Conservation (phyloP, 2,329 filamentous ascomycete genomes). For the Tolypocladium nubicola region DNA sequence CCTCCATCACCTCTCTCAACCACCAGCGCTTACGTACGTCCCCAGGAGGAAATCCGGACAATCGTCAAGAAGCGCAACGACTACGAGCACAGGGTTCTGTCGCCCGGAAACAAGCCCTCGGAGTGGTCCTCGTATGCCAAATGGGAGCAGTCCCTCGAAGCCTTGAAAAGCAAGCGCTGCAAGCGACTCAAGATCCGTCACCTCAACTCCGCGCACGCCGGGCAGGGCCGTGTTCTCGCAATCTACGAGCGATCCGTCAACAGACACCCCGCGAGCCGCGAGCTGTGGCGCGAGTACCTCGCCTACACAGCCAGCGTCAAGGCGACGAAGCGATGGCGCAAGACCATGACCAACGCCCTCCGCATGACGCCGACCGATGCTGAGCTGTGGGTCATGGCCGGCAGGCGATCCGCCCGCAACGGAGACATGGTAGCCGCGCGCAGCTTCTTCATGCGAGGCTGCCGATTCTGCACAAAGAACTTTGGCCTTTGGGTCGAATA, state of each 20-base stretch:
- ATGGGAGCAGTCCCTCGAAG: conserved; percentile 61
- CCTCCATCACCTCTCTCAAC: conserved; percentile 3
- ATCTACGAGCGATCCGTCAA: conserved; percentile 79
- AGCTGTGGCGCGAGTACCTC: conserved; percentile 85
- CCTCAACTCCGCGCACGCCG: conserved; percentile 53
- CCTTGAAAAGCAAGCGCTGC: conserved; percentile 71
- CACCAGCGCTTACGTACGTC: not conserved
- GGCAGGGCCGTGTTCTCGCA: conserved; percentile 76
- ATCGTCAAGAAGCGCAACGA: conserved; percentile 87
- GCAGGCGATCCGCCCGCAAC: conserved; percentile 64
- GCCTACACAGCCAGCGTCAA: conserved; percentile 64
- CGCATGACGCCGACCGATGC: conserved; percentile 77
- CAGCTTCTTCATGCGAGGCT: conserved; percentile 76
- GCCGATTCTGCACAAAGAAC: conserved; percentile 76
- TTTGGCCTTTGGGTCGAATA: conserved; percentile 80
- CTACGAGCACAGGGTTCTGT: conserved; percentile 84
- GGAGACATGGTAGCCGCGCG: conserved; percentile 82
- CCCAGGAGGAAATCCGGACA: conserved; percentile 77
- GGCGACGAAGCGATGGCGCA: conserved; percentile 55
- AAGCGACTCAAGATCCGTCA: conserved; percentile 67
- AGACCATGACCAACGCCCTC: conserved; percentile 56
- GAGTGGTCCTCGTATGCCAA: conserved; percentile 80
- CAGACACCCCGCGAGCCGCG: conserved; percentile 72
- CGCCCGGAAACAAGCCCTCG: conserved; percentile 61
- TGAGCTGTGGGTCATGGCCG: conserved; percentile 79